Conservation (phyloP, 2,329 filamentous ascomycete genomes). For the Fusarium temperatum region DNA sequence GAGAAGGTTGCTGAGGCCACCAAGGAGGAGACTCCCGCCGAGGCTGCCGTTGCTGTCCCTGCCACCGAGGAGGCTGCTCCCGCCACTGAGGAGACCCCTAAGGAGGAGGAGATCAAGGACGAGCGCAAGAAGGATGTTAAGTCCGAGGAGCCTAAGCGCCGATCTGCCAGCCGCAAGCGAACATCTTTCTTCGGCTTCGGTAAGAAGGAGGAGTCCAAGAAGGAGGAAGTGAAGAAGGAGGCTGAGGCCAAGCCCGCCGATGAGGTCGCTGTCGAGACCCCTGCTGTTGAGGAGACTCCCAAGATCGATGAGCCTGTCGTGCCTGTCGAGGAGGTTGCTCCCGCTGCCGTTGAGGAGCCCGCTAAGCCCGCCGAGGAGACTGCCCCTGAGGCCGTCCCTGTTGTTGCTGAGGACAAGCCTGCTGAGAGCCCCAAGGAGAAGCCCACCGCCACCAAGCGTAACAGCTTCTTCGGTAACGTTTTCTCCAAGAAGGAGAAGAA, state of each 20-base stretch:
- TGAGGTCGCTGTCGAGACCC: constrained; percentile 43
- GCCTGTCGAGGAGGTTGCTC: constrained; percentile 48
- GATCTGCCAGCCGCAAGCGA: constrained; percentile 73
- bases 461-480: constrained; percentile 63
- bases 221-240: constrained; percentile 59
- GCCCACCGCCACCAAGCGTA: constrained; percentile 58
- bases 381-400: constrained; percentile 47
- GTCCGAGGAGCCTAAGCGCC: constrained; percentile 68
- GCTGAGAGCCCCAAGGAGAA: constrained; percentile 57
- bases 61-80: constrained; percentile 38
- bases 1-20: constrained; percentile 49
- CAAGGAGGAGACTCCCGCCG: constrained; percentile 46
- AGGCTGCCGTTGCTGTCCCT: constrained; percentile 40
- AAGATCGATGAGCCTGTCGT: constrained; percentile 66
- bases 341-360: constrained; percentile 50
- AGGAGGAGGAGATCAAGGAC: constrained; percentile 49
- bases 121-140: constrained; percentile 57
- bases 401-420: constrained; percentile 47
- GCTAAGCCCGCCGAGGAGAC: constrained; percentile 48
- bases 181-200: constrained; percentile 70
- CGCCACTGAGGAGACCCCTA: constrained; percentile 47
- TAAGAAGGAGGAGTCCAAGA: constrained; percentile 61
- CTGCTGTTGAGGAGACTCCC: constrained; percentile 47
- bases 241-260: constrained; percentile 51
- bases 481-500: constrained; percentile 69